Conservation (phyloP, 2,329 filamentous ascomycete species). For the Aureobasidium sp. region DNA sequence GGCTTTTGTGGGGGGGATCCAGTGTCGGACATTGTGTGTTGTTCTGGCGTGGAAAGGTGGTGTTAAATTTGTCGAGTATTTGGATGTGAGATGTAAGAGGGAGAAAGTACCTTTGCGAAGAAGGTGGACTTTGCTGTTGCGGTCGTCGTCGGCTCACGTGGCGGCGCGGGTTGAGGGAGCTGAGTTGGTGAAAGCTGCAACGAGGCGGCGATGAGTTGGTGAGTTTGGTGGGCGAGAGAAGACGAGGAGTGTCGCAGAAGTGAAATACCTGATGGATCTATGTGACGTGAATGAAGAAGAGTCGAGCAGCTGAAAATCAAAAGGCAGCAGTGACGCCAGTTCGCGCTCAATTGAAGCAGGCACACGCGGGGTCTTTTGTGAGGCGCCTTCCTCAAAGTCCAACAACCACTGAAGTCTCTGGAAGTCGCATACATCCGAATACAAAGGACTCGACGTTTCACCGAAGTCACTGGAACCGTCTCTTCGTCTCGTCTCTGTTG, state of each 20-base stretch:
- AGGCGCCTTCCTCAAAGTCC: neutral
- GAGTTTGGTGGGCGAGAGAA: neutral
- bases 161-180: conserved; percentile 10
- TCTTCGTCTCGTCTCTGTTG: neutral
- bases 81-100: conserved; percentile 7
- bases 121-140: conserved; percentile 14
- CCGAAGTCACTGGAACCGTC: neutral
- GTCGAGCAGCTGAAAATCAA: neutral
- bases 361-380: conserved; percentile 10
- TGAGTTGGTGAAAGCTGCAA: neutral
- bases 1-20: conserved; percentile 33
- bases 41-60: conserved; percentile 31
- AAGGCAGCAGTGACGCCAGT: conserved; percentile 15
- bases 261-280: neutral
- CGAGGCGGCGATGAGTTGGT: neutral
- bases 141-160: conserved; percentile 4
- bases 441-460: neutral
- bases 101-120: neutral
- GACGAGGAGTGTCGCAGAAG: neutral
- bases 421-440: neutral
- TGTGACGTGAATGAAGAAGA: neutral
- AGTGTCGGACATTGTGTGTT: conserved; percentile 47
- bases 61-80: neutral
- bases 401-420: neutral
- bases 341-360: conserved; percentile 3